Conservation (phyloP, 768 basidiomycete genomes). For the Collybia sp. region DNA sequence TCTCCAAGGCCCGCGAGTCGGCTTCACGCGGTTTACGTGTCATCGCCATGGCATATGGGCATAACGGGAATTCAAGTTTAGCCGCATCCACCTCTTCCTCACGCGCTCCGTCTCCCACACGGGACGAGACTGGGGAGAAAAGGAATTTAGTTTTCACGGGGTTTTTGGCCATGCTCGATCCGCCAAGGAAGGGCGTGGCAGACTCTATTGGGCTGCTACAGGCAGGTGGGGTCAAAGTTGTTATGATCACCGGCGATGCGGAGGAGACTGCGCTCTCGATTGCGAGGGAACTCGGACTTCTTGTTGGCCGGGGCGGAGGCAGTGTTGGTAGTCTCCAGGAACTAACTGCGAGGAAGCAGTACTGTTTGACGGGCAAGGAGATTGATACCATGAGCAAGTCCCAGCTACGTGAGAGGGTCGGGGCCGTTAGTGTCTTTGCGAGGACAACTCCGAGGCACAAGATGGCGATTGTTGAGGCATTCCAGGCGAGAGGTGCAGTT, state of each 20-base stretch:
- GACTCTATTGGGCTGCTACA: slow-evolving; percentile 82
- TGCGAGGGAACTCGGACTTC: slow-evolving; percentile 79
- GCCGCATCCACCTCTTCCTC: slow-evolving; percentile 23
- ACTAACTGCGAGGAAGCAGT: slow-evolving; percentile 24
- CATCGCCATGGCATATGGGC: slow-evolving; percentile 89
- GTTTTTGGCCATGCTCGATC: slow-evolving; percentile 94
- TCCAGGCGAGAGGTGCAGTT: slow-evolving; percentile 82
- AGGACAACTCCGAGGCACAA: slow-evolving; percentile 96
- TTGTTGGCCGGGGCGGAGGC: slow-evolving; percentile 65
- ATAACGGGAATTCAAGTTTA: slow-evolving; percentile 29
- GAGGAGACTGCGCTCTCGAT: slow-evolving; percentile 89
- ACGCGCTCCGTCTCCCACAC: slow-evolving; percentile 20
- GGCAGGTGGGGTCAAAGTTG: slow-evolving; percentile 86
- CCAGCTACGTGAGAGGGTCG: slow-evolving; percentile 81
- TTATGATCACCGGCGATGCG: slow-evolving; percentile 98
- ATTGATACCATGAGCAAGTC: slow-evolving; percentile 81
- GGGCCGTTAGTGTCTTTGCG: slow-evolving; percentile 84
- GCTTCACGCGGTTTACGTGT: slow-evolving; percentile 80
- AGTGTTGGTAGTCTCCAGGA: slow-evolving; percentile 44
- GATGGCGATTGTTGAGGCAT: slow-evolving; percentile 95
- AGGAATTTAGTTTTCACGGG: slow-evolving; percentile 83
- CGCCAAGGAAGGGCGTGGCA: slow-evolving; percentile 90
- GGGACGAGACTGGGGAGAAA: slow-evolving; percentile 17
- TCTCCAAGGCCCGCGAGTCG: slow-evolving; percentile 63
- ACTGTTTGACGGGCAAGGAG: slow-evolving; percentile 73